A percentile compares a stretch with the other conserved stretches of the same genome.
Evolutionary conservation across 441 rosid species (phyloP).

Genomic region (Melastoma candidum): DNA sequence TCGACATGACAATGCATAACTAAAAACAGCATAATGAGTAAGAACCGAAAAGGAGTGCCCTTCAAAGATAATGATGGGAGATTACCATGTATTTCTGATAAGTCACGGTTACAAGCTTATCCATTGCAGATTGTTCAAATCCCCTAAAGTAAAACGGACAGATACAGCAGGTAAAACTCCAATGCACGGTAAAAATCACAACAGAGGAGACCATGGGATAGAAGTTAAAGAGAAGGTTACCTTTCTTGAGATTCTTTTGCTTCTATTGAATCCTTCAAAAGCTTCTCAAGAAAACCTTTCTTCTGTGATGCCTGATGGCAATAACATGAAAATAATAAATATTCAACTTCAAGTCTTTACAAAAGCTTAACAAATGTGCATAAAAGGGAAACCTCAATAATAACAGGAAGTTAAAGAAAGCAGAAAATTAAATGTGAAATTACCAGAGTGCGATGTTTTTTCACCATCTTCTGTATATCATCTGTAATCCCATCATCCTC

Average conservation of each 20-base stretch:
- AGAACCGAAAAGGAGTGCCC: no score
- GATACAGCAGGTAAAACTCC: slow-evolving; percentile 7
- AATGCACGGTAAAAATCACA: slow-evolving; percentile 7
- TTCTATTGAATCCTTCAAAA: slow-evolving; percentile 49
- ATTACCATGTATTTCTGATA: slow-evolving; percentile 81
- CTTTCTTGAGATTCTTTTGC: slow-evolving; percentile 56
- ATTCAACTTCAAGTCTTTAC: no score
- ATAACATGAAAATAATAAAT: slow-evolving; percentile 10
- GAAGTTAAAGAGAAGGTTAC: slow-evolving; percentile 28
- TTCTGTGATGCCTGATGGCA: slow-evolving; percentile 49
- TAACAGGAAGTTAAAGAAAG: background rate
- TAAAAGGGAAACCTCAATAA: background rate
- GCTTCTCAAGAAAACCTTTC: slow-evolving; percentile 43
- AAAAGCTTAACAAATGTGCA: no score
- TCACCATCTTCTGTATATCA: slow-evolving; percentile 52
- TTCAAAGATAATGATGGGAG: slow-evolving; percentile 3
- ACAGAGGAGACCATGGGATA: slow-evolving; percentile 9
- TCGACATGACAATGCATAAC: no score
- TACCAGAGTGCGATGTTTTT: slow-evolving; percentile 57
- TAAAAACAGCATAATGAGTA: no score
- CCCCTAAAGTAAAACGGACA: slow-evolving; percentile 34
- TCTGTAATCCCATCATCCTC: slow-evolving; percentile 53
- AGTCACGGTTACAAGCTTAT: slow-evolving; percentile 76
- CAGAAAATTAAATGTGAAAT: slow-evolving; percentile 14
- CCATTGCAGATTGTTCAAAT: slow-evolving; percentile 59